Percentiles rank a stretch among this genome's conserved stretches.
These are phyloP conservation scores for Stylosanthes scabra DNA, from an alignment of 331 rosid species.

Conservation along the genomic window DNA sequence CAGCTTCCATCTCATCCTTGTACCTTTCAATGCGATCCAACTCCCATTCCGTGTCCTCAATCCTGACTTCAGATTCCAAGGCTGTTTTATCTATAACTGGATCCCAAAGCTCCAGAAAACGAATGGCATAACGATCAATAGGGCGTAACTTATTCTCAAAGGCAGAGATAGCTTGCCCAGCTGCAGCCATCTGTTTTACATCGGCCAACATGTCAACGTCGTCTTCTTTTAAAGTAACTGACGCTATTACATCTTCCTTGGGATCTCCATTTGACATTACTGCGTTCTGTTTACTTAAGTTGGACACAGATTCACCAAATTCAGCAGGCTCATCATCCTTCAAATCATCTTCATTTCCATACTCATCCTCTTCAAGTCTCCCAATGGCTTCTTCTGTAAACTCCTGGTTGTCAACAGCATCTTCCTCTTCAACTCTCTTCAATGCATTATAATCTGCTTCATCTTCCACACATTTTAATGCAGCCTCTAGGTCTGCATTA, in stretches of 20 bases:
- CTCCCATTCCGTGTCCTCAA: constrained; percentile 98
- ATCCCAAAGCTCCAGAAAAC: constrained; percentile 96
- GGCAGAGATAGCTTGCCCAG: constrained; percentile 87
- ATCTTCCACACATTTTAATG: constrained; percentile 90
- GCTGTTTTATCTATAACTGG: constrained; percentile 90
- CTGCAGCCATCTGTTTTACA: constrained; percentile 94
- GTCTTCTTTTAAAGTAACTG: constrained; percentile 66
- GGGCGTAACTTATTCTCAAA: constrained; percentile 91
- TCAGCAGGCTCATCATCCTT: constrained; percentile 80
- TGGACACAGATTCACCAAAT: constrained; percentile 54
- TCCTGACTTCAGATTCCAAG: constrained; percentile 81
- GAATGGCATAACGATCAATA: constrained; percentile 93
- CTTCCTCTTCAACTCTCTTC: constrained; percentile 95
- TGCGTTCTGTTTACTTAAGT: constrained; percentile 63
- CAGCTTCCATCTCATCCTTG: constrained; percentile 99
- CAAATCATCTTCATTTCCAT: constrained; percentile 77
- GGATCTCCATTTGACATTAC: constrained; percentile 54
- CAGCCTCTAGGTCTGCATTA: constrained; percentile 92
- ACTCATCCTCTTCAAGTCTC: constrained; percentile 96
- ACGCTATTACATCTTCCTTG: constrained; percentile 65
- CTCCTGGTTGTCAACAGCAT: constrained; percentile 98
- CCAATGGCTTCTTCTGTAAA: constrained; percentile 93
- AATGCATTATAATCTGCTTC: constrained; percentile 99
- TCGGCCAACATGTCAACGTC: constrained; percentile 94
- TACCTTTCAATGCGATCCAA: constrained; percentile 93